Base-by-base conservation (phyloP, 2,329 filamentous ascomycete genomes). In the Mariannaea sp. region DNA sequence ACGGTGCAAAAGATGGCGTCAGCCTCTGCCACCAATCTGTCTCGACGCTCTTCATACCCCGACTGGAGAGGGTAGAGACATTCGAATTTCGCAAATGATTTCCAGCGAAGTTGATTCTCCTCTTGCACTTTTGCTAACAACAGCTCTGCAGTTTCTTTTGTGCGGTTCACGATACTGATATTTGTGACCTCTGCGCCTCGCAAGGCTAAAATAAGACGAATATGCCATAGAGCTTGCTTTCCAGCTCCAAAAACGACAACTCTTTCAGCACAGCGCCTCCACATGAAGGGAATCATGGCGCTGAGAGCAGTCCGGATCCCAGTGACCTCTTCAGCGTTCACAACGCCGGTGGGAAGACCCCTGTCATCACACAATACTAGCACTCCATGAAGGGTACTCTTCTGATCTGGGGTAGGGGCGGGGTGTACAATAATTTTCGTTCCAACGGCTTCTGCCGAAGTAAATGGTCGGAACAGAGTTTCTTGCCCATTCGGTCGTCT, bases 211-310 rank as follows among this genome's bases (percentile, higher is more conserved):
- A 86, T 83, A 5, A 90, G 77, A 1, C 85, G 80, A 7, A 87
- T 80, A 63, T 89, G 87, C 87, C 87, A 90, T 64, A 87, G 83
- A 1, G 87, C 87, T 70, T 89, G 86, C 58, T 82, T 84, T 24
- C 87, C 87, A 0, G 85, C 86, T 1, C 87, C 87, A 61, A 90
- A 90, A 24, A 89, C 79, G 4, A 84, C 78, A 2, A 89, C 62
- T 13, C 82, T 83, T 60, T 83, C 47, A 0, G 67, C 61, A 2
- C 39, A 29, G 19, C 50, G 24, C 52, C 68, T 57, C 55, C 60
- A 71, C 13, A 81, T 77, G 68, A 82, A 82, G 17, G 87, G 79
- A 62, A 87, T 77, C 43, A 86, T 80, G n/a, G 81, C 80, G 1
- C 80, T 81, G 3, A 89, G 72, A 0, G 85, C 83, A 0, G 86